phyloP scores from a whole-genome alignment of 208 protist species.

The Strigomonas culicis region DNA sequence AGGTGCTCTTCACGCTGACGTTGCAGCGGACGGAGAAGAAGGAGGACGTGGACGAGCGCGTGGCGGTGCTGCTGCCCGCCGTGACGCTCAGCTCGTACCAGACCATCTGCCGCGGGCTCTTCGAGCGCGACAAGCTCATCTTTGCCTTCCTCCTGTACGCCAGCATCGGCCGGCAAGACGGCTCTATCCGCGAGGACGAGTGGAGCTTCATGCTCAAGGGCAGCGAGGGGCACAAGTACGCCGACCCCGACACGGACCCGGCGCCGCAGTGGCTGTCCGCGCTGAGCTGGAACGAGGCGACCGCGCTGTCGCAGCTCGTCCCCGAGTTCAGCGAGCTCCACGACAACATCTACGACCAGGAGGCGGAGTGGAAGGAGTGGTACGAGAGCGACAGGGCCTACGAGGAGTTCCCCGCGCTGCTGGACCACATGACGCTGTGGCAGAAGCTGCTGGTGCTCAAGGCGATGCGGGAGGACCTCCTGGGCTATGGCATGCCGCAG shows the following conservation, averaged over 20 bases:
- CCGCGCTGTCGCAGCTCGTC: slow-evolving; percentile 73
- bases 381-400: slow-evolving; percentile 88
- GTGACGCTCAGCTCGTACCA: slow-evolving; percentile 89
- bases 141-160: slow-evolving; percentile 94
- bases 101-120: slow-evolving; percentile 94
- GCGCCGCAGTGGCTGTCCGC: slow-evolving; percentile 87
- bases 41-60: slow-evolving; percentile 66
- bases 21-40: slow-evolving; percentile 87
- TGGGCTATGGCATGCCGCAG: slow-evolving; percentile 82
- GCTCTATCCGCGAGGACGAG: slow-evolving; percentile 62
- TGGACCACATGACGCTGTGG: slow-evolving; percentile 52
- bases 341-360: slow-evolving; percentile 78
- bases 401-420: slow-evolving; percentile 40
- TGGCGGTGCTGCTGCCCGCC: slow-evolving; percentile 79
- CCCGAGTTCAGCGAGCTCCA: slow-evolving; percentile 85
- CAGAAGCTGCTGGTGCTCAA: slow-evolving; percentile 89
- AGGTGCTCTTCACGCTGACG: slow-evolving; percentile 86
- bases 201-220: slow-evolving; percentile 91
- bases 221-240: slow-evolving; percentile 66
- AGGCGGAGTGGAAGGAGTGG: slow-evolving; percentile 83
- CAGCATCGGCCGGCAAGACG: slow-evolving; percentile 79
- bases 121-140: slow-evolving; percentile 95
- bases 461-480: slow-evolving; percentile 86
- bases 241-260: slow-evolving; percentile 72
- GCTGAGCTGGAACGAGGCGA: slow-evolving; percentile 91